Base-by-base conservation (phyloP, 1,284 basidiomycete species). In the Cryptococcus sp. region DNA sequence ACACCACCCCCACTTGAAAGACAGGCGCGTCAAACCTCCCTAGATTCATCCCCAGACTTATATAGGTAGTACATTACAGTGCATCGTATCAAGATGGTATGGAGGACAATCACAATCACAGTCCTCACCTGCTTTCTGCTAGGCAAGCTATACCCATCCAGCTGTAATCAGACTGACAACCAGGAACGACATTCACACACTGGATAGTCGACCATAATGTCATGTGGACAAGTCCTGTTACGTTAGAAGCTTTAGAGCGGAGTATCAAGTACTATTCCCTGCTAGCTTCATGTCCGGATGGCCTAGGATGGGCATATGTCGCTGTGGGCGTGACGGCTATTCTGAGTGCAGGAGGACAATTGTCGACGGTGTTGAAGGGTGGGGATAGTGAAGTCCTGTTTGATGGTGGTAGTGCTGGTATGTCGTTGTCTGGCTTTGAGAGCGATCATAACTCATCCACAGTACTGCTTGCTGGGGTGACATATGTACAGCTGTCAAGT, bases 131-230 rank as follows among this genome's bases (percentile, higher is more conserved):
- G 70, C 53, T 73, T 73, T 57, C 56, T 73, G 40, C 60, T 73
- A 1, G 72, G 72, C 71, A 22, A 49, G 68, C 56, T 4, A 18
- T 23, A 25, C 11, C 31, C 24, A 34, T 1, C 18, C 24, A 9
- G 42, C n/a, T n/a, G n/a, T n/a, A n/a, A n/a, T n/a, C n/a, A n/a
- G n/a, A n/a, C 49, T 52, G 42, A 52, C 47, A 2, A 21, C 21
- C 55, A 73, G 72, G 72, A 14, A 72, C 72, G 7, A 73, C 72
- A 2, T 73, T 72, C 48, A 66, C 70, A 11, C 70, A 72, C 56
- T 73, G 72, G 72, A 71, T 73, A 43, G 72, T 66, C 11, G 72
- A 73, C 49, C 72, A 73, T 56, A 67, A 72, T 50, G 66, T 72
- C 14, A 61, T 73, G n/a, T 73, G 72, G 72, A 58, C 64, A 45